phyloP scores from a whole-genome alignment of 2,329 filamentous ascomycete genomes.

The Curvularia verruculosa region DNA sequence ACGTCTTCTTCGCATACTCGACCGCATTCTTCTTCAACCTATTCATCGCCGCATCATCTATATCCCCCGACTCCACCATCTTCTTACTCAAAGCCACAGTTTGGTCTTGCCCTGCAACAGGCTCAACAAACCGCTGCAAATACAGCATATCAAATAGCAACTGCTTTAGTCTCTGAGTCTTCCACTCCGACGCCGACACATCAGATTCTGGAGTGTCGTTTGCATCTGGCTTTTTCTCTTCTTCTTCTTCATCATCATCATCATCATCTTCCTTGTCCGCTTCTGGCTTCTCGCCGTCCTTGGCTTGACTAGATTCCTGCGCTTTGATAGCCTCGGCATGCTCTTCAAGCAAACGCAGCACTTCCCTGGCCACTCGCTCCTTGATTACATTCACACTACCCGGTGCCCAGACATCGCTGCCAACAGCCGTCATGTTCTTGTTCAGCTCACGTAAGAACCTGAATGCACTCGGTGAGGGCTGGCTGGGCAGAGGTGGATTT shows the following conservation, averaged over 20 bases:
- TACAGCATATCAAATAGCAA: conserved; percentile 54
- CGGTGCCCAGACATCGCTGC: conserved; percentile 81
- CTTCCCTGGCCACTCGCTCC: conserved; percentile 56
- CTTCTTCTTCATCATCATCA: conserved; percentile 7
- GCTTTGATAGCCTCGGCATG: conserved; percentile 45
- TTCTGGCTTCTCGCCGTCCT: too few relatives aligned
- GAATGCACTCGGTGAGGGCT: conserved; percentile 78
- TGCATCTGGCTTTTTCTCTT: not conserved
- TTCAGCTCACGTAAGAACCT: conserved; percentile 71
- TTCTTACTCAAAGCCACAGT: conserved; percentile 32
- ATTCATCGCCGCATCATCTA: conserved; percentile 58
- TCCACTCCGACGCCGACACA: conserved; percentile 22
- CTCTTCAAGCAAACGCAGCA: conserved; percentile 50
- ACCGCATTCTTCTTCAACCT: conserved; percentile 66
- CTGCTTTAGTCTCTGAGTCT: conserved; percentile 45
- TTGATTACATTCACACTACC: conserved; percentile 70
- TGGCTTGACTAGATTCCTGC: too few relatives aligned
- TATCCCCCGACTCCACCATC: conserved; percentile 54
- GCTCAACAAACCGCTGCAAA: conserved; percentile 44
- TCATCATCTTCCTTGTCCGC: too few relatives aligned
- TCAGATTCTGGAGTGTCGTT: conserved; percentile 4
- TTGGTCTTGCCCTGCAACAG: conserved; percentile 7
- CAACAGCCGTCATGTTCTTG: conserved; percentile 70
- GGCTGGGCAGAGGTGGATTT: conserved; percentile 72
- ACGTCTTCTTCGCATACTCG: conserved; percentile 85